These are phyloP conservation scores for Solanum neorickii DNA, from an alignment of 257 asterid species.

Conservation along the genomic window DNA sequence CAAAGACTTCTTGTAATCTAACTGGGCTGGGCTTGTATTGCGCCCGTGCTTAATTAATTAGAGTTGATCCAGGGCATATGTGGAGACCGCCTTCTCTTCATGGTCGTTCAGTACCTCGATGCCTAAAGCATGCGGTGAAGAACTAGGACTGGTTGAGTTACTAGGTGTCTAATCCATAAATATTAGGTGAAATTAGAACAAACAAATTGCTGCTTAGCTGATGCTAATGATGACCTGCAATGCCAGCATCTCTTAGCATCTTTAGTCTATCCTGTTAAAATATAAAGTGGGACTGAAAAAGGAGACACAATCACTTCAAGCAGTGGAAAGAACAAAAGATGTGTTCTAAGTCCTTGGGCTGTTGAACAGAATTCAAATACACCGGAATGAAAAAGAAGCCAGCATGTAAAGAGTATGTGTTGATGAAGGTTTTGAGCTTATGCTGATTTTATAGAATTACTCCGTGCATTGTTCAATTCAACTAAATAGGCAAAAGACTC, in stretches of 20 bases:
- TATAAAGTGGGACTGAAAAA: neutral
- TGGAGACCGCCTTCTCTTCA: neutral
- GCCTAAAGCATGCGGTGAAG: neutral
- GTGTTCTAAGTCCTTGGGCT: neutral
- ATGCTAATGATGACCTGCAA: neutral
- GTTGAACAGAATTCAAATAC: neutral
- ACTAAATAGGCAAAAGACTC: neutral
- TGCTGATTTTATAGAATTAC: neutral
- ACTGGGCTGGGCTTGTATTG: neutral
- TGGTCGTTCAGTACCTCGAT: neutral
- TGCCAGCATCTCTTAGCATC: neutral
- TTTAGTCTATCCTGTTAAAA: neutral
- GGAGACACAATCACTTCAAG: neutral
- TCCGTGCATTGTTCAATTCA: neutral
- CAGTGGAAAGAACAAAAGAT: neutral
- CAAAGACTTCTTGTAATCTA: neutral
- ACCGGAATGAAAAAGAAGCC: neutral
- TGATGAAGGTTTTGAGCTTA: neutral
- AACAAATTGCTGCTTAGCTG: neutral
- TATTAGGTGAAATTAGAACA: neutral
- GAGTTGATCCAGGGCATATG: neutral
- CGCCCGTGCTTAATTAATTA: neutral
- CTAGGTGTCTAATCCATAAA: neutral
- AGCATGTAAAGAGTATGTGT: neutral
- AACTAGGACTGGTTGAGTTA: neutral